phyloP scores from a whole-genome alignment of 1,284 basidiomycete genomes.

The Trichosporon asahii region DNA sequence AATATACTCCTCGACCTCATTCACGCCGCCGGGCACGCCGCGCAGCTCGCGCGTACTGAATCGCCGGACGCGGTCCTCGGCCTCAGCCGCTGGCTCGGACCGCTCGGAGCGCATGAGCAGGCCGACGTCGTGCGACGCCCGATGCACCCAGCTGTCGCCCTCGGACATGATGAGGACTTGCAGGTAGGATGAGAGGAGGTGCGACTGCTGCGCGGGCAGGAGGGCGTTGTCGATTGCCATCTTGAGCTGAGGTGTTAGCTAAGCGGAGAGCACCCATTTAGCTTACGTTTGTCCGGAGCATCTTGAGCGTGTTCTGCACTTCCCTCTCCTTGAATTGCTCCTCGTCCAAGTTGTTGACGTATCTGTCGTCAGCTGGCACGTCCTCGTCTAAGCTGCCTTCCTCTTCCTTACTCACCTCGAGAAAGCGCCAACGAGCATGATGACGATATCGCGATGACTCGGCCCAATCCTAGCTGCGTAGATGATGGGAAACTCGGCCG shows the following conservation, averaged over 20 bases:
- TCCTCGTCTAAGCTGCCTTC: not conserved
- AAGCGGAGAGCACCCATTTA: not conserved
- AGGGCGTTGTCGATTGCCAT: constrained; percentile 52
- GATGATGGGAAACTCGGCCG: constrained; percentile 23
- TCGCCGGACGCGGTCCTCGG: constrained; percentile 41
- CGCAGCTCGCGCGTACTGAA: constrained; percentile 50
- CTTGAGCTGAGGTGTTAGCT: constrained; percentile 41
- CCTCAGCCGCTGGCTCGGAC: constrained; percentile 35
- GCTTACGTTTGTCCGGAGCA: constrained; percentile 47
- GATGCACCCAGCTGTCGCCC: constrained; percentile 47
- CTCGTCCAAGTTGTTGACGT: constrained; percentile 50
- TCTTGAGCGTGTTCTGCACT: constrained; percentile 44
- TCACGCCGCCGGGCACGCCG: constrained; percentile 39
- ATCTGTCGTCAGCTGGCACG: constrained; percentile 33
- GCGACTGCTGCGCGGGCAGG: constrained; percentile 32
- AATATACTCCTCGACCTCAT: constrained; percentile 48
- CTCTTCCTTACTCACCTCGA: constrained; percentile 35
- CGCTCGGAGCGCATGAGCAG: constrained; percentile 37
- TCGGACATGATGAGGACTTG: constrained; percentile 54
- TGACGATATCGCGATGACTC: constrained; percentile 46
- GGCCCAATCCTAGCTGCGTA: constrained; percentile 49
- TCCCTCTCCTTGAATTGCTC: constrained; percentile 49
- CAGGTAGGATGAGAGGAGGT: constrained; percentile 49
- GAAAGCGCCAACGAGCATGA: constrained; percentile 48
- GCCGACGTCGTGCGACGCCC: constrained; percentile 43